Conservation (phyloP, 371 early-diverging fungal genomes). For the Syncephalastrum sp. region DNA sequence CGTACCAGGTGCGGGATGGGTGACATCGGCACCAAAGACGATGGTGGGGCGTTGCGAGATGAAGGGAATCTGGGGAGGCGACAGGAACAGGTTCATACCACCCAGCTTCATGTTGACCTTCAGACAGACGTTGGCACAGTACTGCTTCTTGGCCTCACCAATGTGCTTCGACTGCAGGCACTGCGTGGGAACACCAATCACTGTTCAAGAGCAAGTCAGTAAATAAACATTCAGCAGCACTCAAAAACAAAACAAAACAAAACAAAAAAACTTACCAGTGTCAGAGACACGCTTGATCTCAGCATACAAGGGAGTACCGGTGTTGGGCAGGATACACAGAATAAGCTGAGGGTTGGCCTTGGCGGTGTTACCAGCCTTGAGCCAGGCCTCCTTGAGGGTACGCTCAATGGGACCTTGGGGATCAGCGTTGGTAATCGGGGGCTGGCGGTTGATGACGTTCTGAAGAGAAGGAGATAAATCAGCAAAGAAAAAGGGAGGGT, state of each 20-base stretch:
- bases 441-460: slow-evolving; percentile 54
- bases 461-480: slow-evolving; percentile 18
- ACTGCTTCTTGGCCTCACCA: slow-evolving; percentile 59
- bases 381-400: slow-evolving; percentile 72
- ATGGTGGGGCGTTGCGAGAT: slow-evolving; percentile 79
- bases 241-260: no score
- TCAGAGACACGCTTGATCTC: slow-evolving; percentile 95
- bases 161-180: slow-evolving; percentile 83
- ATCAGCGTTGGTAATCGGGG: slow-evolving; percentile 73
- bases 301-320: slow-evolving; percentile 84
- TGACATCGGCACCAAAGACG: slow-evolving; percentile 94
- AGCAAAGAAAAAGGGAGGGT: neutral
- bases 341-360: slow-evolving; percentile 75
- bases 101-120: slow-evolving; percentile 92
- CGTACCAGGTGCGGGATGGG: slow-evolving; percentile 75
- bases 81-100: slow-evolving; percentile 73
- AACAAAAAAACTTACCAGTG: slow-evolving; percentile 48
- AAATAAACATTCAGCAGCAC: neutral
- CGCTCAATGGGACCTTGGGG: slow-evolving; percentile 67
- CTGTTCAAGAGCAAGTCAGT: slow-evolving; percentile 10
- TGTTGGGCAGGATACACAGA: slow-evolving; percentile 85
- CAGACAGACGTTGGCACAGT: slow-evolving; percentile 71
- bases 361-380: slow-evolving; percentile 68
- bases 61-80: slow-evolving; percentile 53
- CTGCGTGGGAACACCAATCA: slow-evolving; percentile 88